Base-by-base conservation (phyloP, 371 early-diverging fungal species). In the Saksenaea vasiformis region DNA sequence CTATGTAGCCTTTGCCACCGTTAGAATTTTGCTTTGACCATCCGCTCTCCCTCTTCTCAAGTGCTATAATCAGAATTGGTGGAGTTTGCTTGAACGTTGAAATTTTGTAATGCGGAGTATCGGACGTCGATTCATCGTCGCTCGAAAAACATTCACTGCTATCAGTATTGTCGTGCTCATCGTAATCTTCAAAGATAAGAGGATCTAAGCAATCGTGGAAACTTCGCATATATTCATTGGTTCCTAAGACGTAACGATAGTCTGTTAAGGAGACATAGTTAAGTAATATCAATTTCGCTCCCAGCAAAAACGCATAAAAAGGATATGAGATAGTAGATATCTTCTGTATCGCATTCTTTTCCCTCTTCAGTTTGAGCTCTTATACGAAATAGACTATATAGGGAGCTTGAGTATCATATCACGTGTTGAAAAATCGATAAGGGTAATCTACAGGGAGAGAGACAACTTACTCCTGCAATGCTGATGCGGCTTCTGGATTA, bases 141-240 rank as follows among this genome's bases (percentile, higher is more conserved):
- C 57, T 27, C 5, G 60, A 17, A 38, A 55, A 34, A 15, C 28
- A 24, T 2, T 24, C 17, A 26, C 35, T 51, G 14, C 38, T 41
- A 27, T 65, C 70, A 31, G 7, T 31, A 17, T 53, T 55, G n/a
- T 62, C 68, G 3, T 11, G 24, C 9, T 26, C 19, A 19, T 70
- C 61, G 0, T 59, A 27, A 9, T 58, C 60, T 56, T 76, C 77
- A 53, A 68, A 81, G 0, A 81, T 68, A 4, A 78, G 59, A 3
- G 82, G 82, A 34, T 73, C 77, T 5, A 81, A 67, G 28, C 79
- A 78, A 14, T 61, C 74, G 28, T 81, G 71, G 39, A 81, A 75
- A 3, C 69, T 72, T 17, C 60, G 47, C 47, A 61, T 56, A 11
- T 58, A 54, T 1, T 65, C 55, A 19, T 69, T 68, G 14, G 60